Evolutionary conservation across 2,329 filamentous ascomycete genomes (phyloP), one percentile per base, ranked within the genome.

Genomic region (Ilyonectria mors-panacis): DNA sequence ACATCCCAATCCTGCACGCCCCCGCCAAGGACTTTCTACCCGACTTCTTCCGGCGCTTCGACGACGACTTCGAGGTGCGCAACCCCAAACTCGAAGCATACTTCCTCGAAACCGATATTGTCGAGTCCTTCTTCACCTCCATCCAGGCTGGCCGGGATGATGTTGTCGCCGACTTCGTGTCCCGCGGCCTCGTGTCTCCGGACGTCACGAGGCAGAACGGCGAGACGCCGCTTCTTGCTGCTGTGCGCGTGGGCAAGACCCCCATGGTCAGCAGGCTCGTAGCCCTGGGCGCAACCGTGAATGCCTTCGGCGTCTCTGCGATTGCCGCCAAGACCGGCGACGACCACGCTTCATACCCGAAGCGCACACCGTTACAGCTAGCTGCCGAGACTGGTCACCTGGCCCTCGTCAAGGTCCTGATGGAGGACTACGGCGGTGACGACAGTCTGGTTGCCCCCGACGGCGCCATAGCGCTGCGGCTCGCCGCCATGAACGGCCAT

Each of bases 391-490:
- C 66, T 1, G 85, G 84, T 2, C 78, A 81, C 10, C 67, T 85
- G 4, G 76, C 81, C 4, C 65, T 86, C 4, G 84, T 83, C 35
- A 80, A 76, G 67, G 72, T 85, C 1, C 73, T 86, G 13, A 73
- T 82, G 53, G 77, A 82, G 19, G 78, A 81, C 13, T 80, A 81
- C 23, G 73, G 76, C 19, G 84, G 84, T 13, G 79, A 85, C 67
- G 84, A 86, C 70, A 71, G 76, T 1, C 57, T 84, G 6, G 75
- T 86, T 9, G 83, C 84, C 1, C 81, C 82, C 5, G 83, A 85
- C 59, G 85, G 84, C 0, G 80, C 84, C 57, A 77, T 82, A 1
- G 84, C 85, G 1, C 73, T 86, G 15, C 81, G 84, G 1, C 78
- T 87, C 1, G 85, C 85, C 0, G 83, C 82, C 0, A 65, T 70